Conservation (phyloP, 495 filamentous ascomycete species). For the Neurospora sp. region DNA sequence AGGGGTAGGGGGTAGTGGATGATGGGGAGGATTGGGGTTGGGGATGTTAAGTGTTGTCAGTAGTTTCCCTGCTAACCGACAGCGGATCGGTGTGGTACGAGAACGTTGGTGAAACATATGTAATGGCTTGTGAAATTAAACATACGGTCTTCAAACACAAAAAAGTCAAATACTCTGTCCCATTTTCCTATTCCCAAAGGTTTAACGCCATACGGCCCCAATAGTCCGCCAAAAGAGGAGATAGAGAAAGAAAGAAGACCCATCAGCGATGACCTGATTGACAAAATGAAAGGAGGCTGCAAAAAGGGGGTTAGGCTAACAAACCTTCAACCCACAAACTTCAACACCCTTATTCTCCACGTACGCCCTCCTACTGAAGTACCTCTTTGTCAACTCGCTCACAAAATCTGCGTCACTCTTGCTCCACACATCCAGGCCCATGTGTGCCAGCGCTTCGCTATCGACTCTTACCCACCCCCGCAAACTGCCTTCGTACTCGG, state of each 20-base stretch:
- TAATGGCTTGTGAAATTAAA: not conserved
- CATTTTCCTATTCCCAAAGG: not conserved
- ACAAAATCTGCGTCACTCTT: conserved; percentile 64
- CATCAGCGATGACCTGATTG: not conserved
- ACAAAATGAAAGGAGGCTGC: not conserved
- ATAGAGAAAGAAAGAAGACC: not conserved
- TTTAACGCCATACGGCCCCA: not conserved
- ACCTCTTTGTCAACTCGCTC: conserved; percentile 52
- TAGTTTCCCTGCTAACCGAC: not conserved
- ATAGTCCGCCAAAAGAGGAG: not conserved
- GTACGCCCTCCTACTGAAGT: conserved; percentile 59
- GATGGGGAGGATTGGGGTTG: not conserved
- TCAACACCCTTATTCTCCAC: conserved; percentile 65
- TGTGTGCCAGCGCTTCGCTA: conserved; percentile 60
- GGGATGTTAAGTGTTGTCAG: not conserved
- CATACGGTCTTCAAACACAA: not conserved
- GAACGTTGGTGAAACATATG: not conserved
- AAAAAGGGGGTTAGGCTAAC: conserved; percentile 27
- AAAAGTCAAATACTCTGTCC: not conserved
- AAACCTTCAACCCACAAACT: conserved; percentile 72
- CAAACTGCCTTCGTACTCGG: conserved; percentile 9
- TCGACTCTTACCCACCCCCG: conserved; percentile 44
- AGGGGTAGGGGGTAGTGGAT: not conserved
- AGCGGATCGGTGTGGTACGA: not conserved
- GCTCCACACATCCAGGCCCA: conserved; percentile 87